phyloP scores from a whole-genome alignment of 2,329 filamentous ascomycete species.

The Cordyceps tenuipes region DNA sequence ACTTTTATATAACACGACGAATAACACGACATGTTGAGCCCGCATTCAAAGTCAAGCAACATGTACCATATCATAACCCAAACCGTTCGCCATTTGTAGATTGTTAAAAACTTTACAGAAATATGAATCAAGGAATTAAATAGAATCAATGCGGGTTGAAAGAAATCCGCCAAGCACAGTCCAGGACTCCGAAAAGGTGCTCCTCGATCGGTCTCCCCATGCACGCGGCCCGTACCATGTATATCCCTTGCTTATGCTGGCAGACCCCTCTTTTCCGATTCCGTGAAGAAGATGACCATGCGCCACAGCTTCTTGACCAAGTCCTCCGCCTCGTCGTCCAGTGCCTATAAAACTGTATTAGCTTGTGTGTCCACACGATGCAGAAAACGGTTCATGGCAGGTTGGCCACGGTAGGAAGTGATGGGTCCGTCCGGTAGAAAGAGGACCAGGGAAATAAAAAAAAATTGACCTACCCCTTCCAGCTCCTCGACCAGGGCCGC shows the following conservation, averaged over 20 bases:
- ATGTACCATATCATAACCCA: neutral
- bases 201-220: neutral
- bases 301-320: conserved; percentile 96
- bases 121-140: neutral
- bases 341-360: conserved; percentile 44
- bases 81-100: neutral
- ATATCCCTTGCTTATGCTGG: conserved; percentile 48
- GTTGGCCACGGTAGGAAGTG: too few species aligned
- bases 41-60: neutral
- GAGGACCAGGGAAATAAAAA: too few species aligned
- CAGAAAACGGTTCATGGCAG: too few species aligned
- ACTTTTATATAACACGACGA: neutral
- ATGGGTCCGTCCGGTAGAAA: too few species aligned
- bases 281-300: conserved; percentile 96
- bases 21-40: neutral
- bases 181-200: neutral
- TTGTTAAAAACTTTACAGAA: neutral
- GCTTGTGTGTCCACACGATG: conserved; percentile 15
- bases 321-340: conserved; percentile 91
- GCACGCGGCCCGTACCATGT: neutral
- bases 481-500: conserved; percentile 75
- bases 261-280: conserved; percentile 84
- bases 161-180: neutral
- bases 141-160: neutral
- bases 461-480: conserved; percentile 56